These are phyloP conservation scores for Macrocybe sp. DNA, from an alignment of 1,284 basidiomycete species.

Conservation along the genomic window DNA sequence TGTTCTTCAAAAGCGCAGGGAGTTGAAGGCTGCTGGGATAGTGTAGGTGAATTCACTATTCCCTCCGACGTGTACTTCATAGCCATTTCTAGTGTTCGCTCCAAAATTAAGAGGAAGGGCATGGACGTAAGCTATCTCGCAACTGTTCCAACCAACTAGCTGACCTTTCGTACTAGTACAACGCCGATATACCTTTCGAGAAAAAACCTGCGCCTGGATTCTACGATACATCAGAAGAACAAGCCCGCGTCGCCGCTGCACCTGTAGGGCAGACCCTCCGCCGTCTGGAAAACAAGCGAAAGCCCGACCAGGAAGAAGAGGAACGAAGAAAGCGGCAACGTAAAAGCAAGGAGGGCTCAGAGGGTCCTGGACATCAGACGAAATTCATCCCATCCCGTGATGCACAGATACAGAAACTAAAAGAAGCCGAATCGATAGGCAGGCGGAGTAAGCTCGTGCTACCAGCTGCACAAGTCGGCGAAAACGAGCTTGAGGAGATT, in stretches of 20 bases:
- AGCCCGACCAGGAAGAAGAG: slow-evolving; percentile 85
- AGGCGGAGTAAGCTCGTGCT: slow-evolving; percentile 83
- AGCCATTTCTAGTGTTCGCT: slow-evolving; percentile 54
- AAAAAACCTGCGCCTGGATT: slow-evolving; percentile 95
- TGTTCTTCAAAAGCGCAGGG: slow-evolving; percentile 96
- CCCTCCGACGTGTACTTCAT: slow-evolving; percentile 13
- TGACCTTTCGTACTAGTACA: slow-evolving; percentile 61
- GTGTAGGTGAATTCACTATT: slow-evolving; percentile 47
- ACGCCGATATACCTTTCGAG: slow-evolving; percentile 98
- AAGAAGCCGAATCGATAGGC: slow-evolving; percentile 94
- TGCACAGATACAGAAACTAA: slow-evolving; percentile 94
- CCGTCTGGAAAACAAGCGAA: slow-evolving; percentile 87
- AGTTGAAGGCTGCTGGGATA: slow-evolving; percentile 96
- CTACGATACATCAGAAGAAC: slow-evolving; percentile 95
- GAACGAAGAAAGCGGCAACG: slow-evolving; percentile 84
- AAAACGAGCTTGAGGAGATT: slow-evolving; percentile 94
- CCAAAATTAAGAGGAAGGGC: slow-evolving; percentile 92
- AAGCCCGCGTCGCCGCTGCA: slow-evolving; percentile 81
- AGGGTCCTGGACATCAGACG: slow-evolving; percentile 64
- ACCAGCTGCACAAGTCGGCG: slow-evolving; percentile 93
- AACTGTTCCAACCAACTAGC: slow-evolving; percentile 3
- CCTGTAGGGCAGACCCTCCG: slow-evolving; percentile 91
- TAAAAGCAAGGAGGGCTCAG: slow-evolving; percentile 62
- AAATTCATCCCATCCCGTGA: slow-evolving; percentile 93
- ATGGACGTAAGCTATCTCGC: slow-evolving; percentile 75